Conservation (phyloP, 306 rosid genomes). For the Prunus salicina region DNA sequence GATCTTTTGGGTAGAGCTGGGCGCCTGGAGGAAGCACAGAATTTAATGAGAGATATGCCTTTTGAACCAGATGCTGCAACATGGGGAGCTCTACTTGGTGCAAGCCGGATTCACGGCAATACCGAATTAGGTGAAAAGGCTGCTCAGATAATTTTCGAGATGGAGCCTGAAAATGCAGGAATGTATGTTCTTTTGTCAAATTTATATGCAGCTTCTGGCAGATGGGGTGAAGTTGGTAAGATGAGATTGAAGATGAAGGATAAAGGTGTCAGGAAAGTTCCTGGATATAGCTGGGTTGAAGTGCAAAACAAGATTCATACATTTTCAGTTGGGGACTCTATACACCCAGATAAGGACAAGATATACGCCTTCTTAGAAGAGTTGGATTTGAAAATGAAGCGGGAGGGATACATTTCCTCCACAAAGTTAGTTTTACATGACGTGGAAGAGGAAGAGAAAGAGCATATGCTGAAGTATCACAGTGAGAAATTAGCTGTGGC, state of each 20-base stretch:
- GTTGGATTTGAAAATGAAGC: constrained; percentile 68
- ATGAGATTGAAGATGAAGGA: constrained; percentile 77
- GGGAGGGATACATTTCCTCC: constrained; percentile 69
- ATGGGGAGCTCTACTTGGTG: constrained; percentile 87
- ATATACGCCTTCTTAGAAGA: constrained; percentile 75
- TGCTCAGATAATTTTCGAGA: constrained; percentile 68
- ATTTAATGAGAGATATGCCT: constrained; percentile 69
- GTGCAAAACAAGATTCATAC: constrained; percentile 68
- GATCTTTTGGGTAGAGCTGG: constrained; percentile 94
- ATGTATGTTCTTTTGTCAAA: constrained; percentile 90
- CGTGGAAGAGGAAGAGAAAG: constrained; percentile 92
- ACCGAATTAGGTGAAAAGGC: constrained; percentile 77
- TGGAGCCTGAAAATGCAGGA: constrained; percentile 84
- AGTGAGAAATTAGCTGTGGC: constrained; percentile 92
- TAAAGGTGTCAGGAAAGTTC: constrained; percentile 68
- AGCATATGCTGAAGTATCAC: constrained; percentile 75
- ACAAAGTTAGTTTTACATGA: constrained; percentile 85
- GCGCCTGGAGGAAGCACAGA: constrained; percentile 64
- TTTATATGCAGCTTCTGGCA: constrained; percentile 83
- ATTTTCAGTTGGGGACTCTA: constrained; percentile 66
- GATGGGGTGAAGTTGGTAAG: constrained; percentile 74
- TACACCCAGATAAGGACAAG: constrained; percentile 59
- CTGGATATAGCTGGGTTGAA: constrained; percentile 91
- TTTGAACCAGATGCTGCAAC: constrained; percentile 74
- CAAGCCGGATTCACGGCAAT: constrained; percentile 79